These are phyloP conservation scores for Blastobotrys ciferrii DNA, from an alignment of 1,139 yeast species.

Conservation along the genomic window DNA sequence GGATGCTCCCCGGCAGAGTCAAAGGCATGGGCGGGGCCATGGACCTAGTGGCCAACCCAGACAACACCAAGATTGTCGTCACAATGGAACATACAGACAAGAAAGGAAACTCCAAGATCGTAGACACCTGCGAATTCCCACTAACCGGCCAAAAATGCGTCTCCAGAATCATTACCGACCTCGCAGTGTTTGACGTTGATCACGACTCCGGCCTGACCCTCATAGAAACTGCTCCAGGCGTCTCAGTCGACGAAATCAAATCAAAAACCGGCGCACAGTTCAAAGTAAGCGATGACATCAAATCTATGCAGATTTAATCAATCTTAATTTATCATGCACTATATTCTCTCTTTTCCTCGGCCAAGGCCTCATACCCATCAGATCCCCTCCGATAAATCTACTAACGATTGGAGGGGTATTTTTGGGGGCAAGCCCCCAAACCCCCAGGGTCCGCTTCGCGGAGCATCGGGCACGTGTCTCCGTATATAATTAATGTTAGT, in stretches of 20 bases:
- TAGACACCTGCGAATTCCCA: conserved; percentile 44
- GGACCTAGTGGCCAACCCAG: conserved; percentile 50
- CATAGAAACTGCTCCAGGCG: conserved; percentile 40
- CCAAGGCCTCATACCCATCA: too few species aligned
- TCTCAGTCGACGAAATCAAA: conserved; percentile 41
- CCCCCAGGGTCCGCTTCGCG: too few species aligned
- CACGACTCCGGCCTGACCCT: conserved; percentile 38
- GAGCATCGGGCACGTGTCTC: too few species aligned
- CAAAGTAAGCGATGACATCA: conserved; percentile 37
- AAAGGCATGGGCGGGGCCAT: conserved; percentile 54
- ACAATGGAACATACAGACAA: conserved; percentile 47
- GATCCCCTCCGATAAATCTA: too few species aligned
- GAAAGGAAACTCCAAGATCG: conserved; percentile 46
- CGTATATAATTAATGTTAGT: too few species aligned
- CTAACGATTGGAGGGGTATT: too few species aligned
- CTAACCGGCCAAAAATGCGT: conserved; percentile 46
- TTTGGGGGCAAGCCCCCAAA: too few species aligned
- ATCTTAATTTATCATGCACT: too few species aligned
- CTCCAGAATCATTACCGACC: conserved; percentile 46
- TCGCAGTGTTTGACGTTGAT: conserved; percentile 47
- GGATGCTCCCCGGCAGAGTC: conserved; percentile 48
- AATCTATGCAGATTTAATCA: conserved; percentile 18
- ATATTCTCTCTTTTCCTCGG: too few species aligned
- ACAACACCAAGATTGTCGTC: conserved; percentile 43
- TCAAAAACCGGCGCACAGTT: conserved; percentile 42